Base-by-base conservation (phyloP, 805 yeast species). In the Ogataea parapolymorpha region DNA sequence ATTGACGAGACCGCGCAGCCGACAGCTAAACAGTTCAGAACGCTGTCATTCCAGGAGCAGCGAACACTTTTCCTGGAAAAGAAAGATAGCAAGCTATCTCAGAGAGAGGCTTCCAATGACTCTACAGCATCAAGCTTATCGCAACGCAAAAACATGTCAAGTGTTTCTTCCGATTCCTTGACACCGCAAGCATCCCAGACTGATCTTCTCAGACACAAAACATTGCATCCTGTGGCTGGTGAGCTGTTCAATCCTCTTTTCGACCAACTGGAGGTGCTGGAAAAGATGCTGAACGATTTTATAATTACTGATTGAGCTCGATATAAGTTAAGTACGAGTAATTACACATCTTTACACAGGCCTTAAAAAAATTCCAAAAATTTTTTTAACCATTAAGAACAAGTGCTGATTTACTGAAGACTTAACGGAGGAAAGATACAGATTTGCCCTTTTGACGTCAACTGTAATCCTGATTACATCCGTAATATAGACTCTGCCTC, bases 241-340 rank as follows among this genome's bases (percentile, higher is more conserved):
- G 72, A 71, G 16, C 66, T 80, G 57, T 82, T 80, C 59, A 65
- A 73, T 50, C 85, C 85, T 2, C 67, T 82, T 6, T 65, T 81
- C 36, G 69, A 70, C 17, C 74, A 73, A 48, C 62, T 74, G n/a
- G 56, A 55, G 22, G 44, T 49, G 22, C 44, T 60, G 12, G 65
- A 60, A 39, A 39, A 51, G 34, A 48, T 59, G 61, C 36, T 59
- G 29, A 47, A 46, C 29, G 56, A 55, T 20, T 48, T 50, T 32
- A 42, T 48, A 11, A 26, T 53, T 15, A 37, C 41, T 23, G 46
- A 44, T 14, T 40, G 36, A 26, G 24, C 14, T 32, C 23, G 14
- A 25, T 30, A 24, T 22, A 29, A 6, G n/a, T n/a, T 3, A 15
- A 15, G 3, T 15, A 15, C 16, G 3, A 20, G 7, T 20, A 20